These are phyloP conservation scores for Thelonectria rubi DNA, from an alignment of 2,329 filamentous ascomycete species.

Conservation along the genomic window DNA sequence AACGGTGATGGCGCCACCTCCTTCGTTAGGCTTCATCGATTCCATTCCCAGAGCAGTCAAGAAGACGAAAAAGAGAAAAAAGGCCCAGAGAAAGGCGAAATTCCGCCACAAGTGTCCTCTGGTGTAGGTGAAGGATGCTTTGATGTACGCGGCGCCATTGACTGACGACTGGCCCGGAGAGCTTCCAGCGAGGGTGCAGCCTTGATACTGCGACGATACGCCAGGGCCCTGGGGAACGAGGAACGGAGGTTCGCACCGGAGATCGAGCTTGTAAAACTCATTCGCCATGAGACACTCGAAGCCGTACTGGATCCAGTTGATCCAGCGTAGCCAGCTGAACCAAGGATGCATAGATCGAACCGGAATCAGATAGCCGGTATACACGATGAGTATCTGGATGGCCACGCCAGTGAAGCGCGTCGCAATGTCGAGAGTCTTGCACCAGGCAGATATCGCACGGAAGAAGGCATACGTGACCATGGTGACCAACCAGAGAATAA, in stretches of 20 bases:
- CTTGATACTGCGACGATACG: constrained; percentile 52
- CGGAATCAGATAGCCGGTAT: constrained; percentile 72
- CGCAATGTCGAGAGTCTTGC: constrained; percentile 69
- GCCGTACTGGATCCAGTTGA: constrained; percentile 73
- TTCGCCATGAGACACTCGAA: constrained; percentile 75
- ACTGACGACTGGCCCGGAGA: constrained; percentile 59
- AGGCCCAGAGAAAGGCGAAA: constrained; percentile 80
- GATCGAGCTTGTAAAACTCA: constrained; percentile 65
- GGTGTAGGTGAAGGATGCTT: constrained; percentile 62
- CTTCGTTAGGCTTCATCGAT: constrained; percentile 67
- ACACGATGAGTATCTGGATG: constrained; percentile 72
- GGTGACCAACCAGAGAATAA: constrained; percentile 68
- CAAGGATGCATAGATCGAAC: constrained; percentile 62
- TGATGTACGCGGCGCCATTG: constrained; percentile 64
- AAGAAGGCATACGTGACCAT: constrained; percentile 68
- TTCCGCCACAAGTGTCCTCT: constrained; percentile 75
- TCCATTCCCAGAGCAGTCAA: constrained; percentile 78
- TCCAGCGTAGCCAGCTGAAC: constrained; percentile 77
- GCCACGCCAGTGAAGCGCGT: constrained; percentile 65
- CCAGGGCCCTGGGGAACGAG: constrained; percentile 61
- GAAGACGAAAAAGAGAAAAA: constrained; percentile 76
- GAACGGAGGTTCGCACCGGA: constrained; percentile 67
- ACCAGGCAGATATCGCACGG: constrained; percentile 66
- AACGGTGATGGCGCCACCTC: constrained; percentile 66
- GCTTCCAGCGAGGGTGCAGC: constrained; percentile 61